A percentile compares a stretch with the other conserved stretches of the same genome.
Conservation (phyloP, 2,329 filamentous ascomycete genomes). For the Clarireedia paspali region DNA sequence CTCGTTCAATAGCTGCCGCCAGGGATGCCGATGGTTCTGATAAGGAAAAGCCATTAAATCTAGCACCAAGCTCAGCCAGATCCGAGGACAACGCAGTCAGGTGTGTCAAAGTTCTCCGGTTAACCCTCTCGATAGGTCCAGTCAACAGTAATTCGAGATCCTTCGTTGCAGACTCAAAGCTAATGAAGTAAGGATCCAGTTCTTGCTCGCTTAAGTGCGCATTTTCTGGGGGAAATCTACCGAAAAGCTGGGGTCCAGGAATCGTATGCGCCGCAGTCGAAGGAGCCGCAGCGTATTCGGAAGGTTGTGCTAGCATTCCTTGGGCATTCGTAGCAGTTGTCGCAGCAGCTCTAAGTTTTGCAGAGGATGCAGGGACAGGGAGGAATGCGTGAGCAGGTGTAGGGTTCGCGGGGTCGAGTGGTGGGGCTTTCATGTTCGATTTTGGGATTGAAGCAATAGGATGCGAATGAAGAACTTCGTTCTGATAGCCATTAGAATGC, state of each 20-base stretch:
- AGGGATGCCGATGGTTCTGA: slow-evolving; percentile 86
- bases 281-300: slow-evolving; percentile 39
- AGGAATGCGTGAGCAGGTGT: slow-evolving; percentile 80
- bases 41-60: slow-evolving; percentile 93
- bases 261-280: slow-evolving; percentile 48
- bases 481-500: slow-evolving; percentile 45
- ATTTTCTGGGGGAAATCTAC: slow-evolving; percentile 74
- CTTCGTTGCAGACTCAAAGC: slow-evolving; percentile 85
- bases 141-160: slow-evolving; percentile 83
- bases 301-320: slow-evolving; percentile 47
- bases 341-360: slow-evolving; percentile 62
- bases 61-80: slow-evolving; percentile 86
- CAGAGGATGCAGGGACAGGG: slow-evolving; percentile 75
- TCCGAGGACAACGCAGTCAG: slow-evolving; percentile 78
- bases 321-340: slow-evolving; percentile 35
- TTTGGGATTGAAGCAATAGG: slow-evolving; percentile 89
- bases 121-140: slow-evolving; percentile 95
- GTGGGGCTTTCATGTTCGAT: slow-evolving; percentile 90
- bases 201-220: slow-evolving; percentile 78
- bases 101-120: slow-evolving; percentile 80
- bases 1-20: slow-evolving; percentile 84
- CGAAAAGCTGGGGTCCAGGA: slow-evolving; percentile 56
- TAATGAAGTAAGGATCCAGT: slow-evolving; percentile 90
- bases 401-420: slow-evolving; percentile 88
- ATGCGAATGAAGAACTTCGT: slow-evolving; percentile 87